These are phyloP conservation scores for Cyberlindnera americana DNA, from an alignment of 805 yeast species.

Conservation along the genomic window DNA sequence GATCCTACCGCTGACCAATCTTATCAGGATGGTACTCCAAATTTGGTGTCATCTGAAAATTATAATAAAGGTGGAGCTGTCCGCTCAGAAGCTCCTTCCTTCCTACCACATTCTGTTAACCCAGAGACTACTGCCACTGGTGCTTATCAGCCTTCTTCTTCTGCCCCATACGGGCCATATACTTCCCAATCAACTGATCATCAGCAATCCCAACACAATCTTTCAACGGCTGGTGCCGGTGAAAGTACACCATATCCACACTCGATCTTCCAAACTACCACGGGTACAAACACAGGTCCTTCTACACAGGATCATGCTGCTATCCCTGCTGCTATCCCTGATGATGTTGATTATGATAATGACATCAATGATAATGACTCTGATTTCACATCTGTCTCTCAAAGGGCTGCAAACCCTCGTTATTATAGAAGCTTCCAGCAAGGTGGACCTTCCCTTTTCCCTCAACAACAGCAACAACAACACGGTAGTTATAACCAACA, in stretches of 20 bases:
- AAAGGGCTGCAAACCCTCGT: slow-evolving; percentile 65
- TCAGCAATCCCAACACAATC: background rate
- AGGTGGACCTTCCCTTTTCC: slow-evolving; percentile 26
- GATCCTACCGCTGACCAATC: background rate
- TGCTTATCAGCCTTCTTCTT: too few species aligned
- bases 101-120: slow-evolving; percentile 24
- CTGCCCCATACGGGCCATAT: slow-evolving; percentile 13
- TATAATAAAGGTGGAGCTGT: slow-evolving; percentile 23
- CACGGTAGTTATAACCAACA: background rate
- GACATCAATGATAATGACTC: slow-evolving; percentile 39
- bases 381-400: slow-evolving; percentile 76
- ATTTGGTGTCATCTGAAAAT: slow-evolving; percentile 25
- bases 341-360: slow-evolving; percentile 19
- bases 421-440: slow-evolving; percentile 38
- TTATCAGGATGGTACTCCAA: slow-evolving; percentile 24
- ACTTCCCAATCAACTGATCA: too few species aligned
- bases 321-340: slow-evolving; percentile 2
- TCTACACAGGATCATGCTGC: background rate
- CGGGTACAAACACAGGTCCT: background rate
- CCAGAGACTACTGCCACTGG: slow-evolving; percentile 23
- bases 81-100: slow-evolving; percentile 22
- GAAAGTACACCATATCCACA: slow-evolving; percentile 9
- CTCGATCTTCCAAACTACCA: slow-evolving; percentile 5
- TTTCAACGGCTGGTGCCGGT: too few species aligned
- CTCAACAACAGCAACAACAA: slow-evolving; percentile 5